Conservation (phyloP, 2,329 filamentous ascomycete species). For the Balansia obtecta region DNA sequence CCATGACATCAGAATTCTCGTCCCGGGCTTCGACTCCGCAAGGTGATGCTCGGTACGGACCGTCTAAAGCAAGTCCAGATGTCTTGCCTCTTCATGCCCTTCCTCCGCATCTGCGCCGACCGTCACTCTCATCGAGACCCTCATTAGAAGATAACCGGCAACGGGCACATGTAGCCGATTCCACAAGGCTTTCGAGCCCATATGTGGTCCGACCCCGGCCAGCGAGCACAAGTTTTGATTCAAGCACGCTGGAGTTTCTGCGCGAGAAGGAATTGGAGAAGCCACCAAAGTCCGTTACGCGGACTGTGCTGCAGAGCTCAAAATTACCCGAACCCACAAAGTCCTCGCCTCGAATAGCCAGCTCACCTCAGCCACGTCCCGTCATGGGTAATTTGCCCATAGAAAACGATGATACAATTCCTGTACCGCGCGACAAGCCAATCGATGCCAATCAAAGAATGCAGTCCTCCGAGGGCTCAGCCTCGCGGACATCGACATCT, state of each 20-base stretch:
- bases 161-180: slow-evolving; percentile 10
- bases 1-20: slow-evolving; percentile 58
- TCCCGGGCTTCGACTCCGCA: slow-evolving; percentile 27
- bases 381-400: slow-evolving; percentile 54
- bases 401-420: slow-evolving; percentile 55
- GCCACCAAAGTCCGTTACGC: slow-evolving; percentile 16
- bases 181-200: slow-evolving; percentile 16
- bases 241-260: slow-evolving; percentile 63
- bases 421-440: slow-evolving; percentile 36
- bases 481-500: slow-evolving; percentile 74
- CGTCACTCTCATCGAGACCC: slow-evolving; percentile 10
- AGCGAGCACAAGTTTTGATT: slow-evolving; percentile 70
- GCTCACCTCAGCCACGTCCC: not conserved
- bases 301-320: not conserved
- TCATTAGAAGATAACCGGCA: slow-evolving; percentile 13
- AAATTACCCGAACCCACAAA: not conserved
- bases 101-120: slow-evolving; percentile 13
- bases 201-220: slow-evolving; percentile 49
- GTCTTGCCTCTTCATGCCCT: slow-evolving; percentile 11
- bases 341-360: not conserved
- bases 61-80: not conserved
- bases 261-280: slow-evolving; percentile 57
- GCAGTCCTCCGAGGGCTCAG: slow-evolving; percentile 59
- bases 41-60: slow-evolving; percentile 9
- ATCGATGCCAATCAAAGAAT: slow-evolving; percentile 48